These are phyloP conservation scores for Camellia lanceoleosa DNA, from an alignment of 148 eudicot genomes.

Conservation along the genomic window DNA sequence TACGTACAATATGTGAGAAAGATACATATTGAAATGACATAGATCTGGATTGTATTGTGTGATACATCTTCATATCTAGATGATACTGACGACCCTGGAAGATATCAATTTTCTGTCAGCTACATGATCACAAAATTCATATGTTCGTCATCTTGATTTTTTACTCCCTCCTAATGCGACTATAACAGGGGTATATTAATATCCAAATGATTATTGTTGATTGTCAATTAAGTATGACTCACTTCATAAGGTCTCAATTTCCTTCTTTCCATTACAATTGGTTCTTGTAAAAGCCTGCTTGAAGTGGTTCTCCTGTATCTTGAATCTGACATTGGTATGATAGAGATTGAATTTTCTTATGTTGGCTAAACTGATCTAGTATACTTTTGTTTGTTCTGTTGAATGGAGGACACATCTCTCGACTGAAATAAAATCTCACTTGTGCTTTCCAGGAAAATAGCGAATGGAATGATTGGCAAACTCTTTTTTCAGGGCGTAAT, in stretches of 20 bases:
- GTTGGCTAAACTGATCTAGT: too few species aligned
- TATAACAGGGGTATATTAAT: background rate
- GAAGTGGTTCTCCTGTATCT: background rate
- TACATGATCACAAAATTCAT: too few species aligned
- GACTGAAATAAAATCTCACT: too few species aligned
- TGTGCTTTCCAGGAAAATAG: constrained; percentile 48
- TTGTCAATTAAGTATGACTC: background rate
- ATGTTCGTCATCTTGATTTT: background rate
- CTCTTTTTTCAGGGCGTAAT: constrained; percentile 71
- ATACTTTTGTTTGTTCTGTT: too few species aligned
- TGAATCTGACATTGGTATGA: background rate
- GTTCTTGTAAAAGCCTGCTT: background rate
- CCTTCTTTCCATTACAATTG: background rate
- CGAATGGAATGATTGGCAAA: constrained; percentile 81
- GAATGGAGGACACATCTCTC: too few species aligned
- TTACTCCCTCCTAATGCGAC: background rate
- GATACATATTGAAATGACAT: too few species aligned
- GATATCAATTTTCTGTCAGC: too few species aligned
- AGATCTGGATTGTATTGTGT: too few species aligned
- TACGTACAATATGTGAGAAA: too few species aligned
- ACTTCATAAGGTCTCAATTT: background rate
- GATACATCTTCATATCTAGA: too few species aligned
- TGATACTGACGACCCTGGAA: too few species aligned
- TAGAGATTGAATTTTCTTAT: too few species aligned
- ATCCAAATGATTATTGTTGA: background rate